These are phyloP conservation scores for Phycomyces blakesleeanus DNA, from an alignment of 192 early-diverging fungal species.

Conservation along the genomic window DNA sequence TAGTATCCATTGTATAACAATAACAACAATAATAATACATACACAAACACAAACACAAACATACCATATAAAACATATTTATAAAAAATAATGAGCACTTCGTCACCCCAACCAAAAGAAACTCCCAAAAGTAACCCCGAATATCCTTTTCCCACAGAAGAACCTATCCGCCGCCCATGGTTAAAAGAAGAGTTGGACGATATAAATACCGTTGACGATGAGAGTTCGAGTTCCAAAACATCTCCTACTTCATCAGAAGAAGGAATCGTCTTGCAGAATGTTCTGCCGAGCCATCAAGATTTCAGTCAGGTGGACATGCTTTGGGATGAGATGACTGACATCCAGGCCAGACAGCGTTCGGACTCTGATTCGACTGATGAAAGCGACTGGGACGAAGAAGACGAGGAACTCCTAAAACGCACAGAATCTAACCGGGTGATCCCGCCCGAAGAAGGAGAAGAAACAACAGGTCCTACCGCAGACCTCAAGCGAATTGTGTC, in stretches of 20 bases:
- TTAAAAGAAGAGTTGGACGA: slow-evolving; percentile 11
- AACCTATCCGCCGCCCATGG: slow-evolving; percentile 25
- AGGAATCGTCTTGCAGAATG: neutral
- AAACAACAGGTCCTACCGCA: neutral
- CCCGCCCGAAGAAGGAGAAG: slow-evolving; percentile 8
- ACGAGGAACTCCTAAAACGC: slow-evolving; percentile 16
- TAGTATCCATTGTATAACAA: too few species aligned
- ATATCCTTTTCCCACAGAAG: slow-evolving; percentile 27
- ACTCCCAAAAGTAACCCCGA: too few species aligned
- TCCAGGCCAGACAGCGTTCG: neutral
- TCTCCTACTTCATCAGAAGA: neutral
- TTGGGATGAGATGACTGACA: slow-evolving; percentile 14
- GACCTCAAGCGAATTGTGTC: neutral
- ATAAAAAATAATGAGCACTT: neutral
- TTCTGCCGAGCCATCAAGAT: neutral
- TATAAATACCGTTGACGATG: slow-evolving; percentile 7
- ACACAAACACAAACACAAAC: too few species aligned
- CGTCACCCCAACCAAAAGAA: too few species aligned
- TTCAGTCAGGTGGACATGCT: slow-evolving; percentile 11
- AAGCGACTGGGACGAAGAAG: neutral
- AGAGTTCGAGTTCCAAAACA: too few species aligned
- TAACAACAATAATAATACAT: too few species aligned
- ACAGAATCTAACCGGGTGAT: slow-evolving; percentile 31
- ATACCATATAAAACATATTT: too few species aligned
- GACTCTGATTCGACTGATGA: neutral